These are phyloP conservation scores for Cornus kousa DNA, from an alignment of 148 eudicot genomes.

Conservation along the genomic window DNA sequence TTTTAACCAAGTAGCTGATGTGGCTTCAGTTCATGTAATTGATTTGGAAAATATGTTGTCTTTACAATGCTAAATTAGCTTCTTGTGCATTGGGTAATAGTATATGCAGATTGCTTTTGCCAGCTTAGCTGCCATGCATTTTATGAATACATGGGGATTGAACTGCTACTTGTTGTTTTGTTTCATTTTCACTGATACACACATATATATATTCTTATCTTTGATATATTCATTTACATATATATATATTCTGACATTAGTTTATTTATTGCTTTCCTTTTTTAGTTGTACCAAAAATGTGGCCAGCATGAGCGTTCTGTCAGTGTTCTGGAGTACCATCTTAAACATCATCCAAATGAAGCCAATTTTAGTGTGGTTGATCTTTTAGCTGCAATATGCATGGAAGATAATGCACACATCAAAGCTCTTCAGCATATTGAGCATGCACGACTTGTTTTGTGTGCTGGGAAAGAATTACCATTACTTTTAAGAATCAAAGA, in stretches of 20 bases:
- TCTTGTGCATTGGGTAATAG: neutral
- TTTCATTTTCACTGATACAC: no score
- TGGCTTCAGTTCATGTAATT: neutral
- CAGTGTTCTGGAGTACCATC: constrained; percentile 56
- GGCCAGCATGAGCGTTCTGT: constrained; percentile 56
- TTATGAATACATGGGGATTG: no score
- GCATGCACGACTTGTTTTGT: constrained; percentile 38
- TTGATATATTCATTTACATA: no score
- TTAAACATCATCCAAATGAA: constrained; percentile 50
- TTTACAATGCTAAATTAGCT: neutral
- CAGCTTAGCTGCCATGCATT: neutral
- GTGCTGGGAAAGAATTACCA: constrained; percentile 44
- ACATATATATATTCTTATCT: no score
- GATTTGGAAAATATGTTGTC: no score
- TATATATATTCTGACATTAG: neutral
- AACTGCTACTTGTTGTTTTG: no score
- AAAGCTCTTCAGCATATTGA: constrained; percentile 79
- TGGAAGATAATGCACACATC: constrained; percentile 43
- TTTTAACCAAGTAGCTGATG: neutral
- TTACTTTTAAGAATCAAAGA: constrained; percentile 51
- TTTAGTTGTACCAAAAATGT: constrained; percentile 63
- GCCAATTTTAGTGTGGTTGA: constrained; percentile 53
- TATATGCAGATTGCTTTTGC: neutral
- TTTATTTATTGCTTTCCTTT: constrained; percentile 12
- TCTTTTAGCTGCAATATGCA: constrained; percentile 54